Conservation (phyloP, 768 basidiomycete species). For the Tubosaeta sp. region DNA sequence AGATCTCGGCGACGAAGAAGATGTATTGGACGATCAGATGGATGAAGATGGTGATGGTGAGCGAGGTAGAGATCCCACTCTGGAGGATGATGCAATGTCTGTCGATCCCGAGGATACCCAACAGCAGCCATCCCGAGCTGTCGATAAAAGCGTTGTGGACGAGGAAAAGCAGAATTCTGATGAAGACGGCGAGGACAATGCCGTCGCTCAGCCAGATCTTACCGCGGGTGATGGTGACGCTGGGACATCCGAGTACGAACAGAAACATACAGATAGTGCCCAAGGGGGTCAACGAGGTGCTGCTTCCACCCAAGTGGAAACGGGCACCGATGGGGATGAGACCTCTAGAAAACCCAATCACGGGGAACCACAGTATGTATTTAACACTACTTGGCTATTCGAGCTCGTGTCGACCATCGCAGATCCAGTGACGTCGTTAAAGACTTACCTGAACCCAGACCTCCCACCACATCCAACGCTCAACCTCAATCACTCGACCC, state of each 20-base stretch:
- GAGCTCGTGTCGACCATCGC: not conserved
- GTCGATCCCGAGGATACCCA: slow-evolving; percentile 23
- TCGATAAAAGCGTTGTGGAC: slow-evolving; percentile 14
- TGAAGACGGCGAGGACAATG: slow-evolving; percentile 24
- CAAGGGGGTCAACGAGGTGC: slow-evolving; percentile 21
- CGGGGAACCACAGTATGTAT: slow-evolving; percentile 13
- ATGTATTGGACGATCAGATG: slow-evolving; percentile 20
- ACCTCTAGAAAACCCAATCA: slow-evolving; percentile 22
- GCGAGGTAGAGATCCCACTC: slow-evolving; percentile 4
- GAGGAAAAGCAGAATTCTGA: slow-evolving; percentile 29
- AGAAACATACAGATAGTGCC: slow-evolving; percentile 15
- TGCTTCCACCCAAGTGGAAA: slow-evolving; percentile 12
- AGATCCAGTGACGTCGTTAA: slow-evolving; percentile 15
- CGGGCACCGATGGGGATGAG: slow-evolving; percentile 15
- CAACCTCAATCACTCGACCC: slow-evolving; percentile 17
- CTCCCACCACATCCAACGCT: not conserved
- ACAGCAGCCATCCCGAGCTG: slow-evolving; percentile 14
- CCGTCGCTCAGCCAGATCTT: slow-evolving; percentile 37
- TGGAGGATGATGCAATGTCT: slow-evolving; percentile 18
- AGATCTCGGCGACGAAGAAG: slow-evolving; percentile 33
- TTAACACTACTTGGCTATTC: not conserved
- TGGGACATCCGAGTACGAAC: slow-evolving; percentile 13
- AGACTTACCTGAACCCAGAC: slow-evolving; percentile 1
- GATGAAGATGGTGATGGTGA: slow-evolving; percentile 22
- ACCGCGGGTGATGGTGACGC: slow-evolving; percentile 22